These are phyloP conservation scores for Lentithecium fluviatile DNA, from an alignment of 495 filamentous ascomycete genomes.

Conservation along the genomic window DNA sequence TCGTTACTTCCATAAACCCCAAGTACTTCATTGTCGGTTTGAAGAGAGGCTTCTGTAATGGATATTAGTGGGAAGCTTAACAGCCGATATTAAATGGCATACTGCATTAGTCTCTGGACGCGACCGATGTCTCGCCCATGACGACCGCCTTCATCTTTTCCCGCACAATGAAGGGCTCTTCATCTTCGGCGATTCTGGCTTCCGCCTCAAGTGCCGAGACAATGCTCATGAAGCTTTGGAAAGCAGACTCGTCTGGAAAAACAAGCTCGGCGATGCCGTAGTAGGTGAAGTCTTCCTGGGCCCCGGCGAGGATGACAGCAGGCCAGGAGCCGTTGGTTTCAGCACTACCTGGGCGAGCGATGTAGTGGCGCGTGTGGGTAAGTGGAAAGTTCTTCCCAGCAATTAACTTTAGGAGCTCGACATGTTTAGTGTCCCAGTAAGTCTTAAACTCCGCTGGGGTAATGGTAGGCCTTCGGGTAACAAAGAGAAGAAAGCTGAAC, in stretches of 20 bases:
- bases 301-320: conserved; percentile 6
- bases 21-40: too few relatives aligned
- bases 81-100: too few relatives aligned
- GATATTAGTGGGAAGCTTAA: too few relatives aligned
- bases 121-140: not conserved
- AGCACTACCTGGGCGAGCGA: conserved; percentile 10
- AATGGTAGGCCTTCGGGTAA: conserved; percentile 12
- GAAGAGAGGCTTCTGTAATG: too few relatives aligned
- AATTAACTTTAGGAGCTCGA: conserved; percentile 9
- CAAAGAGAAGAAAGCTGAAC: conserved; percentile 6
- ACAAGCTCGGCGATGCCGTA: conserved; percentile 15
- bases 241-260: conserved; percentile 1
- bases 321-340: conserved; percentile 4
- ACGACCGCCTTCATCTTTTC: conserved; percentile 16
- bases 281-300: conserved; percentile 11
- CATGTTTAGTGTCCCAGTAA: conserved; percentile 17
- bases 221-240: conserved; percentile 3
- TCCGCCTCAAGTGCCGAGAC: conserved; percentile 12
- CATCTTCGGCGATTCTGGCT: conserved; percentile 9
- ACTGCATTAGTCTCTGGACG: not conserved
- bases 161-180: conserved; percentile 5
- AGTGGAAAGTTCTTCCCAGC: conserved; percentile 2
- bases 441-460: conserved; percentile 6
- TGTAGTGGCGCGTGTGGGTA: conserved; percentile 17
- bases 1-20: too few relatives aligned